These are phyloP conservation scores for Entomortierella chlamydospora DNA, from an alignment of 192 early-diverging fungal genomes.

Conservation along the genomic window DNA sequence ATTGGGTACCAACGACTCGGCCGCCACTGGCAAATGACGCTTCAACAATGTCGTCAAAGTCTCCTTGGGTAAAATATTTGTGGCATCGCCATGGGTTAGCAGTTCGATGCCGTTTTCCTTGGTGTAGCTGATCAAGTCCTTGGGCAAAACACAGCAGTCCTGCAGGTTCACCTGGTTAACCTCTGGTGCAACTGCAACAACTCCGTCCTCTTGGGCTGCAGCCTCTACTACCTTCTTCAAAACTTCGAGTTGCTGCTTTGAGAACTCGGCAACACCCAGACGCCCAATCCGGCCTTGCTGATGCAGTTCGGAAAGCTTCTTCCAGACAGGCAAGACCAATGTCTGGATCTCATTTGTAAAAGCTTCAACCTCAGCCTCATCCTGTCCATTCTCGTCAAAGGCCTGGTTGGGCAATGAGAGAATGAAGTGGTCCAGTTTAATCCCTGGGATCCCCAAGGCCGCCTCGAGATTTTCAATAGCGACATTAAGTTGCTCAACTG, in stretches of 20 bases:
- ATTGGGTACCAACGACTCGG: conserved; percentile 40
- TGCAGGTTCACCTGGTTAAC: conserved; percentile 62
- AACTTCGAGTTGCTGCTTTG: conserved; percentile 40
- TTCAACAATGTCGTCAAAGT: conserved; percentile 53
- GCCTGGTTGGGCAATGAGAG: conserved; percentile 30
- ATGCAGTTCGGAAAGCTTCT: conserved; percentile 41
- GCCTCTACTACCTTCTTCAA: conserved; percentile 27
- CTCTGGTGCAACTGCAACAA: conserved; percentile 48
- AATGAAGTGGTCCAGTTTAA: conserved; percentile 45
- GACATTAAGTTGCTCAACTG: conserved; percentile 17
- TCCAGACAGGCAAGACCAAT: conserved; percentile 27
- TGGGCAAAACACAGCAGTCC: conserved; percentile 61
- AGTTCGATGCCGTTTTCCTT: conserved; percentile 59
- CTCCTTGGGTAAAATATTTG: conserved; percentile 58
- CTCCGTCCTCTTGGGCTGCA: neutral
- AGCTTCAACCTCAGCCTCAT: conserved; percentile 44
- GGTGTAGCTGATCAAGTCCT: conserved; percentile 56
- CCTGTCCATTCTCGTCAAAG: conserved; percentile 42
- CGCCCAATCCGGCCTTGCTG: conserved; percentile 48
- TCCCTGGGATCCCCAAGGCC: conserved; percentile 15
- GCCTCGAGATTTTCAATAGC: conserved; percentile 26
- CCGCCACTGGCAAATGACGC: conserved; percentile 24
- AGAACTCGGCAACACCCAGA: conserved; percentile 63
- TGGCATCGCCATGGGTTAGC: conserved; percentile 57
- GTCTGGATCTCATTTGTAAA: conserved; percentile 26